Conservation (phyloP, 164 flowering plant species). For the Aristolochia fimbriata region DNA sequence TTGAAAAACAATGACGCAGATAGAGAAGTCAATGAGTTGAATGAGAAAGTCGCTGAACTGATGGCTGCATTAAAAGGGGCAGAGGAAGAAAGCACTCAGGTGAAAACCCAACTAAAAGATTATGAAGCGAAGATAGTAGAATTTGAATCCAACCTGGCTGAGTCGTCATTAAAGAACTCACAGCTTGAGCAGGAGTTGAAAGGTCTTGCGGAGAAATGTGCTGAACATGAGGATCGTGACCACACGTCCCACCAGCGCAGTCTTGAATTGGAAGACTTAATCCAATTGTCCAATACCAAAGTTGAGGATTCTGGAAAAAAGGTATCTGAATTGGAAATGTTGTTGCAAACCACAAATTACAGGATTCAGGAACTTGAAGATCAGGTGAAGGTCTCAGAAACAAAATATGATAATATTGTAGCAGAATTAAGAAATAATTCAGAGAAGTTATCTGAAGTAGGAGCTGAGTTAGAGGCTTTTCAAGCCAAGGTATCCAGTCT, state of each 20-base stretch:
- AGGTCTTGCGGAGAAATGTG: constrained; percentile 30
- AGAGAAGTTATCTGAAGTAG: constrained; percentile 44
- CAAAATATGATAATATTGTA: constrained; percentile 43
- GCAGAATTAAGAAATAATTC: constrained; percentile 36
- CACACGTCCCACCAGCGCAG: constrained; percentile 49
- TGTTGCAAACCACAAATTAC: constrained; percentile 53
- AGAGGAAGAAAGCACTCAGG: constrained; percentile 42
- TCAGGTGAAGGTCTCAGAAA: constrained; percentile 42
- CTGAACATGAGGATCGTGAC: constrained; percentile 71
- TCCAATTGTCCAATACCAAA: constrained; percentile 57
- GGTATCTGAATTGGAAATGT: constrained; percentile 54
- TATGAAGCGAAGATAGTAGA: constrained; percentile 33
- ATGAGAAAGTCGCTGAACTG: constrained; percentile 37
- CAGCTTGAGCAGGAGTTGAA: constrained; percentile 65
- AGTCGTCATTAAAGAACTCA: constrained; percentile 26
- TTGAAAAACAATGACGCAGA: constrained; percentile 39
- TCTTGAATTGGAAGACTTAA: constrained; percentile 62
- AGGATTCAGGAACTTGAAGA: constrained; percentile 75
- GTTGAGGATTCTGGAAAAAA: constrained; percentile 49
- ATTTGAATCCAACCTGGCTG: constrained; percentile 38
- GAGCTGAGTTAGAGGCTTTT: constrained; percentile 46
- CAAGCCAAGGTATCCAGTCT: constrained; percentile 41
- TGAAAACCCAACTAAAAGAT: constrained; percentile 31
- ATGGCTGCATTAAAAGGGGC: constrained; percentile 18
- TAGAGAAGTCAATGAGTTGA: constrained; percentile 36